These are phyloP conservation scores for Gossypium ekmanianum DNA, from an alignment of 345 rosid species.

Conservation along the genomic window DNA sequence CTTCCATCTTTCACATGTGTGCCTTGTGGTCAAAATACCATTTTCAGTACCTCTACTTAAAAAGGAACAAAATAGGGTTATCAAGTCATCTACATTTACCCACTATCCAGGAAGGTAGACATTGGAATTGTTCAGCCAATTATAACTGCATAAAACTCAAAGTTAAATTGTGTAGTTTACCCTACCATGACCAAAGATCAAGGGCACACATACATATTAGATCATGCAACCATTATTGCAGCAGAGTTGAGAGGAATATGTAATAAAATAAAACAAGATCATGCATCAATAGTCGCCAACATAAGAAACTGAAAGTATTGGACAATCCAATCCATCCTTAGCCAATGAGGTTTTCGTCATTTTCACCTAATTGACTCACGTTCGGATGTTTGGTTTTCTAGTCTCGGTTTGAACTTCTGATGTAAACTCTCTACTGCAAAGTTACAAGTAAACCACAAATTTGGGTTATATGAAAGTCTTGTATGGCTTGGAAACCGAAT, in stretches of 20 bases:
- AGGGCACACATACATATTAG: not conserved
- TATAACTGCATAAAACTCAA: not conserved
- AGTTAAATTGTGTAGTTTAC: not conserved
- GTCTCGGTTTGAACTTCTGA: not conserved
- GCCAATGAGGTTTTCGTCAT: not conserved
- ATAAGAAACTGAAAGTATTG: not conserved
- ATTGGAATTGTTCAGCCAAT: constrained; percentile 7
- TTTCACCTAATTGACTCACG: not conserved
- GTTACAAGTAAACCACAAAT: not conserved
- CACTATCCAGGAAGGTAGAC: not conserved
- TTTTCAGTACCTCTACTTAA: not conserved
- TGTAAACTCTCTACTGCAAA: constrained; percentile 2
- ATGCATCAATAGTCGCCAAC: not conserved
- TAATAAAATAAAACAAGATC: not conserved
- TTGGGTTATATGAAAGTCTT: not conserved
- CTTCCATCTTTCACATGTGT: not conserved
- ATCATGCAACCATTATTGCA: not conserved
- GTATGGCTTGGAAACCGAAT: not conserved
- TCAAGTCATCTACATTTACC: constrained; percentile 3
- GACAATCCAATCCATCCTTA: not conserved
- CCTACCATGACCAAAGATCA: not conserved
- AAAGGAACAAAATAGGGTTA: not conserved
- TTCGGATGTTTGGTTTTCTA: constrained; percentile 1
- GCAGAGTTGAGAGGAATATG: not conserved
- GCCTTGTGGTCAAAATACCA: not conserved